A percentile compares a stretch with the other conserved stretches of the same genome.
Evolutionary conservation across 225 moss, liverwort and hornwort species (phyloP).

Genomic region (Takakia lepidozioides): DNA sequence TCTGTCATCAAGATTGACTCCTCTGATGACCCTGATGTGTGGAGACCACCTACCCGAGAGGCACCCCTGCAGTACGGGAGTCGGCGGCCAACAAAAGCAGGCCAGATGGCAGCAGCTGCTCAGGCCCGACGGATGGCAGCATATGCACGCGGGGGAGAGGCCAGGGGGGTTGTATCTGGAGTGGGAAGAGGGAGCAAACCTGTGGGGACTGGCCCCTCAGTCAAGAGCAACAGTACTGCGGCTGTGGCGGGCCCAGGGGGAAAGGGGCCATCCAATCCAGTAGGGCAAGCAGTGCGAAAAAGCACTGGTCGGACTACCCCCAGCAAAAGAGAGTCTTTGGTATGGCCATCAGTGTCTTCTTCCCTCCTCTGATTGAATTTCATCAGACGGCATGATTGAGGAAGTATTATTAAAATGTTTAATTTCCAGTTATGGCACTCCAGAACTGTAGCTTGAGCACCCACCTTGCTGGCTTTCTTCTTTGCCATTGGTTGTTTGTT

Average conservation of each 20-base stretch:
- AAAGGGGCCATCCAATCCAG: slow-evolving; percentile 43
- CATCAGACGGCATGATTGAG: no score
- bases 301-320: slow-evolving; percentile 72
- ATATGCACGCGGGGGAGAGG: slow-evolving; percentile 55
- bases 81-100: slow-evolving; percentile 84
- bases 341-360: slow-evolving; percentile 14
- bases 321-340: slow-evolving; percentile 80
- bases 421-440: no score
- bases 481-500: no score
- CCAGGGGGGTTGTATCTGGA: slow-evolving; percentile 22
- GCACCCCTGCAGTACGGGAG: slow-evolving; percentile 87
- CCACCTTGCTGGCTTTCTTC: not conserved
- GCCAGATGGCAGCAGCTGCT: slow-evolving; percentile 87
- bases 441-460: no score
- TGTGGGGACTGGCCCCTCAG: slow-evolving; percentile 33
- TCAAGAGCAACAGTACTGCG: slow-evolving; percentile 45
- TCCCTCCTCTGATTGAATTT: no score
- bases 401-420: no score
- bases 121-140: slow-evolving; percentile 85
- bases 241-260: slow-evolving; percentile 27
- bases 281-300: slow-evolving; percentile 45
- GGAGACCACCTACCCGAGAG: slow-evolving; percentile 88
- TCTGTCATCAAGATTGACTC: slow-evolving; percentile 34
- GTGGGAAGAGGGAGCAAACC: slow-evolving; percentile 53
- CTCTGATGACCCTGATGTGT: slow-evolving; percentile 95